Evolutionary conservation across 129 eudicot genomes (phyloP).

Genomic region (Apium graveolens): DNA sequence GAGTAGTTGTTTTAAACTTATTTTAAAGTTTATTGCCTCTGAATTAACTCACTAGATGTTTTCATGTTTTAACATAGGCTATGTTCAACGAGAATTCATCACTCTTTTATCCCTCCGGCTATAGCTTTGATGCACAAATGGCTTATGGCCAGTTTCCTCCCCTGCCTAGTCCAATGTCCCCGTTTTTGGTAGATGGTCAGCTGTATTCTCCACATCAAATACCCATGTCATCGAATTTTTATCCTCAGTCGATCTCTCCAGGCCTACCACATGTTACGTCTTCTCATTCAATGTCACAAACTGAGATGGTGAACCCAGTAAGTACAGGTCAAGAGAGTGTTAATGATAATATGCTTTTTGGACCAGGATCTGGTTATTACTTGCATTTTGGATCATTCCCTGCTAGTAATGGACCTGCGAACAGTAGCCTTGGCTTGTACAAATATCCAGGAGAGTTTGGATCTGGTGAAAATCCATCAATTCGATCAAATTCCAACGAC

Average conservation of each 20-base stretch:
- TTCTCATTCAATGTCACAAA: slow-evolving; percentile 47
- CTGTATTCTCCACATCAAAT: slow-evolving; percentile 79
- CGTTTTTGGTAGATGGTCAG: slow-evolving; percentile 82
- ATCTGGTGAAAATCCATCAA: slow-evolving; percentile 50
- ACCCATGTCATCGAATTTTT: slow-evolving; percentile 66
- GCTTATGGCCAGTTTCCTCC: slow-evolving; percentile 90
- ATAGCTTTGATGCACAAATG: slow-evolving; percentile 73
- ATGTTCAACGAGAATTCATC: slow-evolving; percentile 70
- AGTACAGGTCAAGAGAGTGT: slow-evolving; percentile 66
- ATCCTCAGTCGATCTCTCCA: slow-evolving; percentile 68
- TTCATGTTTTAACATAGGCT: slow-evolving; percentile 28
- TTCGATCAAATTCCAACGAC: slow-evolving; percentile 46
- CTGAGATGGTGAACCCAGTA: slow-evolving; percentile 52
- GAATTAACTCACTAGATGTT: not conserved
- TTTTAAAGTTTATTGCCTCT: not conserved
- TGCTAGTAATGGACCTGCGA: slow-evolving; percentile 55
- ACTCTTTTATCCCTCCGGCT: slow-evolving; percentile 57
- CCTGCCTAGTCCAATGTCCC: slow-evolving; percentile 73
- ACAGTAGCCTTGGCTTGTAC: slow-evolving; percentile 52
- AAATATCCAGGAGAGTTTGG: slow-evolving; percentile 59
- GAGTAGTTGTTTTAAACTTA: slow-evolving; percentile 21
- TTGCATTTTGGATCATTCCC: slow-evolving; percentile 51
- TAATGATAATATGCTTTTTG: slow-evolving; percentile 35
- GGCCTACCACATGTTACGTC: slow-evolving; percentile 60
- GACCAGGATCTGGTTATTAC: slow-evolving; percentile 67